A percentile compares a stretch with the other conserved stretches of the same genome.
These are phyloP conservation scores for Carpinus viminea DNA, from an alignment of 306 rosid species.

Conservation along the genomic window DNA sequence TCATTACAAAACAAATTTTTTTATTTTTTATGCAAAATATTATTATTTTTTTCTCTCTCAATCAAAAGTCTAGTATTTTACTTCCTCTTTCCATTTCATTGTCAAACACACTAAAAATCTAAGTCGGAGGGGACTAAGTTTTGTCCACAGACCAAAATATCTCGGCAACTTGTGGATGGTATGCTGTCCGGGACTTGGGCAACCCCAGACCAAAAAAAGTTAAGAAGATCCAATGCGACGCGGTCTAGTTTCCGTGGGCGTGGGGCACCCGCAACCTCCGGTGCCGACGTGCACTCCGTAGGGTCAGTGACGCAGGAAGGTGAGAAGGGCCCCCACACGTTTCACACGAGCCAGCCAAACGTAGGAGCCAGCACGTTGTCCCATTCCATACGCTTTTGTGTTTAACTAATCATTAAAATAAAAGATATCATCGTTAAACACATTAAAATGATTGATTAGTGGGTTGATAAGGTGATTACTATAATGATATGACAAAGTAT, in stretches of 20 bases:
- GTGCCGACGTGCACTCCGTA: conserved; percentile 20
- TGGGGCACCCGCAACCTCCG: conserved; percentile 21
- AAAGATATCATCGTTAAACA: neutral
- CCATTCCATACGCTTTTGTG: neutral
- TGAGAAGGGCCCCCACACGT: conserved; percentile 30
- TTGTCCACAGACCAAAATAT: neutral
- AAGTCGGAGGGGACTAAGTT: neutral
- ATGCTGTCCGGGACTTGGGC: neutral
- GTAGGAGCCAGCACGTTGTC: conserved; percentile 14
- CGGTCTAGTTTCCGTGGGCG: conserved; percentile 31
- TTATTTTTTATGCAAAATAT: too few species aligned
- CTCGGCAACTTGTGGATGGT: neutral
- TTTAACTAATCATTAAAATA: neutral
- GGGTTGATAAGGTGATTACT: conserved; percentile 6
- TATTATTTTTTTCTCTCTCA: too few species aligned
- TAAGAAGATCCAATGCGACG: neutral
- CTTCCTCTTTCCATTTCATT: too few species aligned
- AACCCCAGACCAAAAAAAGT: neutral
- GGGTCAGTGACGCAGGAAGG: neutral
- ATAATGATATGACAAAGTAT: neutral
- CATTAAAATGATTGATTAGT: conserved; percentile 1
- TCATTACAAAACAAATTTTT: too few species aligned
- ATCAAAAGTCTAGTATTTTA: too few species aligned
- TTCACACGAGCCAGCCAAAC: conserved; percentile 31
- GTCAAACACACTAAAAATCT: too few species aligned